These are phyloP conservation scores for Trichosporon sp. DNA, from an alignment of 1,284 basidiomycete species.

Conservation along the genomic window DNA sequence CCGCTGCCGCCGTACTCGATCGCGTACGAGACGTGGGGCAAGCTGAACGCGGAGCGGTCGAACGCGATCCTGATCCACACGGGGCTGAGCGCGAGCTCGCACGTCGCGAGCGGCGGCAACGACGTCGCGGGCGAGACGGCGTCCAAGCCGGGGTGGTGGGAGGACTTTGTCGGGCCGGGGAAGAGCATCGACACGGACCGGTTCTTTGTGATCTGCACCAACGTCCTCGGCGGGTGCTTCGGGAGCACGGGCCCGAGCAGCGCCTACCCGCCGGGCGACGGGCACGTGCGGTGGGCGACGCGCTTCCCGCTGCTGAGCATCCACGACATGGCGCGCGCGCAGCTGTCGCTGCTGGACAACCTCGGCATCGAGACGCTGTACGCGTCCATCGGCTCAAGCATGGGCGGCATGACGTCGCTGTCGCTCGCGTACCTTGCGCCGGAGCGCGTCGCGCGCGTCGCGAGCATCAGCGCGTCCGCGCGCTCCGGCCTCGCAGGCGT, in stretches of 20 bases:
- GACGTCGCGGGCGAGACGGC: conserved; percentile 62
- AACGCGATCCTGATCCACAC: conserved; percentile 98
- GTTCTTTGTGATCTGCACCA: conserved; percentile 94
- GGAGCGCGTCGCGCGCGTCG: conserved; percentile 77
- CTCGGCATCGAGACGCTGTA: conserved; percentile 80
- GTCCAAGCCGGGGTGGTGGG: conserved; percentile 80
- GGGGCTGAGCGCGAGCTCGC: conserved; percentile 89
- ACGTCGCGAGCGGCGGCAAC: conserved; percentile 75
- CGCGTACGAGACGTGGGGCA: conserved; percentile 98
- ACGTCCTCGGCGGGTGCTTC: conserved; percentile 96
- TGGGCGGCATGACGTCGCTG: conserved; percentile 98
- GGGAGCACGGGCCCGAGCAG: conserved; percentile 92
- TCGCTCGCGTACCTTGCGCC: conserved; percentile 93
- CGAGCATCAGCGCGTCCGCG: conserved; percentile 91
- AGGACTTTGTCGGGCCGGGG: conserved; percentile 94
- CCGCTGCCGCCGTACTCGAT: conserved; percentile 64
- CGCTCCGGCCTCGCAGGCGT: conserved; percentile 85
- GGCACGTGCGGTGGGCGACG: conserved; percentile 75
- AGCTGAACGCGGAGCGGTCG: conserved; percentile 67
- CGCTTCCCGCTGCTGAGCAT: conserved; percentile 86
- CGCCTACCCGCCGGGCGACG: conserved; percentile 51
- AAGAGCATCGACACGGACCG: conserved; percentile 87
- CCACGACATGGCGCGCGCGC: conserved; percentile 93
- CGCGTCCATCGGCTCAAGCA: conserved; percentile 86
- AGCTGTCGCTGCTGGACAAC: conserved; percentile 69